Conservation (phyloP, 2,329 filamentous ascomycete species). For the Colletotrichum trifolii region DNA sequence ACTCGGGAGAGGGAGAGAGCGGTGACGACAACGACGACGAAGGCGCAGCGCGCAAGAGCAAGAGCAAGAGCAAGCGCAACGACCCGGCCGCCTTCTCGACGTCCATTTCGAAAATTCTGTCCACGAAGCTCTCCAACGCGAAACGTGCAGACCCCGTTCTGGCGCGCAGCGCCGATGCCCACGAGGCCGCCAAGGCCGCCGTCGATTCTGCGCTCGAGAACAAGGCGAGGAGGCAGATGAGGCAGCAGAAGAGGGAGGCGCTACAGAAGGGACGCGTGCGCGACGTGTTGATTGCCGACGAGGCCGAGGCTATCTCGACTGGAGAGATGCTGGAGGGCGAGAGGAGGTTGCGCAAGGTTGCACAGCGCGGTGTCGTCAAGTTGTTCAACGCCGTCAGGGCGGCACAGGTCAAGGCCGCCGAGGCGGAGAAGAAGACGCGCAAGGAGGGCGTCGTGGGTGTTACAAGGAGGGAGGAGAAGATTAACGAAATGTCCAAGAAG, state of each 20-base stretch:
- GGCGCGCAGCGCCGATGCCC: conserved; percentile 80
- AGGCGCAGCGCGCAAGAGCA: conserved; percentile 54
- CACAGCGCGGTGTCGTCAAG: conserved; percentile 93
- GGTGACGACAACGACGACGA: conserved; percentile 45
- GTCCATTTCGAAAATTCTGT: conserved; percentile 92
- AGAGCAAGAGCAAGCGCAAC: conserved; percentile 82
- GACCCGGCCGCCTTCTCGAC: conserved; percentile 92
- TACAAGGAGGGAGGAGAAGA: conserved; percentile 82
- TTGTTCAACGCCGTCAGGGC: conserved; percentile 95
- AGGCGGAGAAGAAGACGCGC: conserved; percentile 77
- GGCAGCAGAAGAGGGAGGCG: conserved; percentile 82
- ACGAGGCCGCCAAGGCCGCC: conserved; percentile 76
- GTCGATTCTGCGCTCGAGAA: conserved; percentile 83
- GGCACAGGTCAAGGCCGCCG: conserved; percentile 87
- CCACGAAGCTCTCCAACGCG: conserved; percentile 84
- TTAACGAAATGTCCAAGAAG: conserved; percentile 97
- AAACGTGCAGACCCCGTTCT: conserved; percentile 93
- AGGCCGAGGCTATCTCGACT: conserved; percentile 55
- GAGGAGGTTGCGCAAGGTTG: conserved; percentile 84
- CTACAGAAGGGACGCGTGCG: conserved; percentile 88
- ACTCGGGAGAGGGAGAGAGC: conserved; percentile 44
- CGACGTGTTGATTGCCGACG: conserved; percentile 78
- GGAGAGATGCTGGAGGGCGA: conserved; percentile 75
- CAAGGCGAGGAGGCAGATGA: conserved; percentile 81
- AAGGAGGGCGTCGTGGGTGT: conserved; percentile 82